Base-by-base conservation (phyloP, 305 asterid genomes). In the Fraxinus baroniana region DNA sequence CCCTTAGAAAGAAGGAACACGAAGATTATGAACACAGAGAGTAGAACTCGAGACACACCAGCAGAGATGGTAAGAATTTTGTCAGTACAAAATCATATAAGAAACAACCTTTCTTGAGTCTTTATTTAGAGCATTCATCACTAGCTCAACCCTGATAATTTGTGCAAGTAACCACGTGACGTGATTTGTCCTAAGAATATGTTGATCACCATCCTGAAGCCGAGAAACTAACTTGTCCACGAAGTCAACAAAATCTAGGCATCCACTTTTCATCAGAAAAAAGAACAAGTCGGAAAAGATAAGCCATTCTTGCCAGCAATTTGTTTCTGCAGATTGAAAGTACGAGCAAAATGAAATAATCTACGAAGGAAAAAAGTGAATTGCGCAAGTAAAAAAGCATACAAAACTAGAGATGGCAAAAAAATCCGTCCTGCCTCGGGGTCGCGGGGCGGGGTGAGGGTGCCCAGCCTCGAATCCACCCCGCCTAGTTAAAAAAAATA, bases 271-370 rank as follows among this genome's bases (percentile, higher is more conserved):
- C 92, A 93, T 88, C 81, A 96, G 97, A 87, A 93, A 96, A 90
- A 87, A 96, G 90, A 96, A 96, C 72, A 96, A 88, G 88, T 96
- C 99, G 2, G 99, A 91, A 86, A 94, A 91, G 83, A 92, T 91
- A 84, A 96, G 99, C 99, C 99, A 96, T 90, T 94, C 99, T 87
- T 93, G 99, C 99, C 99, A 96, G 93, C 98, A 94, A 85, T 89
- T 93, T 79, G 92, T 82, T 83, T 93, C 99, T 96, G 98, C 90
- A 90, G 81, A 80, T 83, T 77, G 82, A 74, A 41, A 82, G 76
- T 8, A 80, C 15, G 18, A 33, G 78, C 70, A 66, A 82, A 41
- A 76, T 44, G 83, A 80, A 66, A 76, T 44, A 80, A 33, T 20
- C 37, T 49, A 81, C 36, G 20, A 66, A 77, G 35, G 62, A 72